These are phyloP conservation scores for Casuarina cunninghamiana DNA, from an alignment of 306 rosid genomes.

Conservation along the genomic window DNA sequence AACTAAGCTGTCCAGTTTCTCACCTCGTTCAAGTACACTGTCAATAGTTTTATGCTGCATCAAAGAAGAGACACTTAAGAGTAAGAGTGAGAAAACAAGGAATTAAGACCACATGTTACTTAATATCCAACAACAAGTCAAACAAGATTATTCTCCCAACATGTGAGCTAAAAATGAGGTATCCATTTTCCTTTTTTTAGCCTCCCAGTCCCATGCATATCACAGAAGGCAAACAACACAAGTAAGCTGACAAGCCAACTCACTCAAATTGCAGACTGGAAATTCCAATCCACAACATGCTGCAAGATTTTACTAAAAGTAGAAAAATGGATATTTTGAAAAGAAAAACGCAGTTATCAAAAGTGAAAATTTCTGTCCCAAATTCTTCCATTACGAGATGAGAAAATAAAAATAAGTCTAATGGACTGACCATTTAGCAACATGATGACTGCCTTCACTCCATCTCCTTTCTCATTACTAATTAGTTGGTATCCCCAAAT, in stretches of 20 bases:
- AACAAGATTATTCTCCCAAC: neutral
- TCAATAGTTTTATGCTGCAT: conserved; percentile 95
- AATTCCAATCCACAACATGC: neutral
- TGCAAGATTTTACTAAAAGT: neutral
- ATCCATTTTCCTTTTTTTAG: too few species aligned
- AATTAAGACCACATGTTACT: neutral
- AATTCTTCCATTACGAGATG: neutral
- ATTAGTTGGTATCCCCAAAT: too few species aligned
- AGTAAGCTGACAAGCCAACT: neutral
- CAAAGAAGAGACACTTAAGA: conserved; percentile 16
- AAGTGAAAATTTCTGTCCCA: neutral
- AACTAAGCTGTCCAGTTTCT: conserved; percentile 93
- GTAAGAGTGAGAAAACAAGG: conserved; percentile 9
- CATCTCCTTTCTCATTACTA: too few species aligned
- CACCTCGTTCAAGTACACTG: conserved; percentile 97
- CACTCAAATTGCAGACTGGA: neutral
- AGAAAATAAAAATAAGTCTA: neutral
- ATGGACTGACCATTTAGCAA: too few species aligned
- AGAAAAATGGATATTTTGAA: neutral
- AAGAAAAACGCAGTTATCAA: neutral
- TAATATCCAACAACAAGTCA: neutral
- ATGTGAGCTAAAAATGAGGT: neutral
- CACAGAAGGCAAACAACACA: neutral
- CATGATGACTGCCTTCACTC: too few species aligned
- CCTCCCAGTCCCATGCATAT: neutral